phyloP scores from a whole-genome alignment of 2,329 filamentous ascomycete genomes.

The Aspergillus japonicus region DNA sequence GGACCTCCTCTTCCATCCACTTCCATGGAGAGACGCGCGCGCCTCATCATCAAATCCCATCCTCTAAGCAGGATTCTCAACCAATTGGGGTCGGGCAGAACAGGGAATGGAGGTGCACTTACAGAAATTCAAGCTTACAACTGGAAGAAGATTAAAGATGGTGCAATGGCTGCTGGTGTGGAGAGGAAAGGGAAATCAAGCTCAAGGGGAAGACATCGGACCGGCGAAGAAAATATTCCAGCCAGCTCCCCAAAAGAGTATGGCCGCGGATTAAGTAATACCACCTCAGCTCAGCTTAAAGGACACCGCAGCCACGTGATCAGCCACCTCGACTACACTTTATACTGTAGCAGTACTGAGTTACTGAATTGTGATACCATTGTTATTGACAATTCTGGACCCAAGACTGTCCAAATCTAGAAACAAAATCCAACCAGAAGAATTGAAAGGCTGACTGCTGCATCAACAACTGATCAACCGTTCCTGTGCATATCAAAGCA shows the following conservation, averaged over 20 bases:
- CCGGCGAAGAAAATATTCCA: constrained; percentile 10
- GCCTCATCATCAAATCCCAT: not conserved
- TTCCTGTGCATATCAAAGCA: not conserved
- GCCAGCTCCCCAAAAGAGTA: constrained; percentile 2
- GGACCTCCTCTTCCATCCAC: not conserved
- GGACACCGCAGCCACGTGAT: constrained; percentile 6
- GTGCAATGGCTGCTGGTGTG: constrained; percentile 5
- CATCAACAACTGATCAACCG: not conserved
- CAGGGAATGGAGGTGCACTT: constrained; percentile 2
- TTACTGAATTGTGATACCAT: too few species aligned
- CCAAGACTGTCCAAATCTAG: not conserved
- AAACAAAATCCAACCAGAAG: not conserved
- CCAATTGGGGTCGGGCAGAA: not conserved
- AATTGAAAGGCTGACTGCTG: not conserved
- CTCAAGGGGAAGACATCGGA: constrained; percentile 3
- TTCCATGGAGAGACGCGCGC: not conserved
- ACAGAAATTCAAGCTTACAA: not conserved
- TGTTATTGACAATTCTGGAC: too few species aligned
- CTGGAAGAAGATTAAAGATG: not conserved
- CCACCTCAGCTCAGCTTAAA: constrained; percentile 7
- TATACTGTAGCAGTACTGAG: too few species aligned
- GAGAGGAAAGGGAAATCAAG: constrained; percentile 8
- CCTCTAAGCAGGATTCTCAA: not conserved
- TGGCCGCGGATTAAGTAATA: constrained; percentile 10
- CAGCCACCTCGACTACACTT: not conserved